Percentiles rank a stretch among this genome's conserved stretches.
phyloP scores from a whole-genome alignment of 352 stramenopile species.

The Pythium coloratum region DNA sequence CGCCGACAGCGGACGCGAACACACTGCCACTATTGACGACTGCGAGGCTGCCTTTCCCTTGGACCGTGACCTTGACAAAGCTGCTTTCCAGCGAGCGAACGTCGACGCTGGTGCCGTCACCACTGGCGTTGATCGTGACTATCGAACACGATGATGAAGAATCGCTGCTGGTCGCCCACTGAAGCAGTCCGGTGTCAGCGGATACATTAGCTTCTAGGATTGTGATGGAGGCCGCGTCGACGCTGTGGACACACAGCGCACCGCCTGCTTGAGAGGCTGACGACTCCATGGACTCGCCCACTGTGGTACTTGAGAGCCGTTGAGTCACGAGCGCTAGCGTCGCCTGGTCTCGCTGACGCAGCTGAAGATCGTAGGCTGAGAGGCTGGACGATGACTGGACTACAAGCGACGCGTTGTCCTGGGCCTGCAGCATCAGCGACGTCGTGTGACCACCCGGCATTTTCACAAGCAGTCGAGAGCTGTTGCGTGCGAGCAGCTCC shows the following conservation, averaged over 20 bases:
- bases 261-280: background rate
- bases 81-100: background rate
- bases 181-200: background rate
- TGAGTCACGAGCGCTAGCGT: slow-evolving; percentile 9
- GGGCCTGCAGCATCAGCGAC: background rate
- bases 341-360: background rate
- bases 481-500: background rate
- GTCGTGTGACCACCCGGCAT: background rate
- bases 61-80: slow-evolving; percentile 4
- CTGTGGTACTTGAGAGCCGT: background rate
- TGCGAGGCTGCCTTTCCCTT: slow-evolving; percentile 1
- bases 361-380: background rate
- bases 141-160: background rate
- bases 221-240: background rate
- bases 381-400: slow-evolving; percentile 8
- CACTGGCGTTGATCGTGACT: background rate
- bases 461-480: background rate
- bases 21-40: background rate
- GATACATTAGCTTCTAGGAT: background rate
- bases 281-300: background rate
- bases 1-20: background rate
- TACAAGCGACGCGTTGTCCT: slow-evolving; percentile 10
- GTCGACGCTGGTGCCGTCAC: slow-evolving; percentile 1
- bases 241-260: slow-evolving; percentile 16
- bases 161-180: slow-evolving; percentile 1